A percentile compares a stretch with the other conserved stretches of the same genome.
phyloP scores from a whole-genome alignment of 2,329 filamentous ascomycete species.

The Capronia coronata region DNA sequence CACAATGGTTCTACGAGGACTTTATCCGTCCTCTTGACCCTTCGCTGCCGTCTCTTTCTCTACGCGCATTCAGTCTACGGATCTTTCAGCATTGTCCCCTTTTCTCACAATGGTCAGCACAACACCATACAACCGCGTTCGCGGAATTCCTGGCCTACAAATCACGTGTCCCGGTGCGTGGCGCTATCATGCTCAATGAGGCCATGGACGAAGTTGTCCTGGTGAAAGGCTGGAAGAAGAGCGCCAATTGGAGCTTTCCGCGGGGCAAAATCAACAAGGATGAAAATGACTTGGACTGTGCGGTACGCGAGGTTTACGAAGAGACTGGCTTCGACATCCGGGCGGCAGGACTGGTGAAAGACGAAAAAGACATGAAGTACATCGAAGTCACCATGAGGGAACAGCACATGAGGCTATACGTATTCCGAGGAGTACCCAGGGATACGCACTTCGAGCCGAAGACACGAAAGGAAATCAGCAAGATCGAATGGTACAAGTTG shows the following conservation, averaged over 20 bases:
- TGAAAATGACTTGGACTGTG: conserved; percentile 88
- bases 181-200: conserved; percentile 85
- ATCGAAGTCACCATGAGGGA: conserved; percentile 87
- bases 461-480: conserved; percentile 95
- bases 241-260: conserved; percentile 92
- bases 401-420: conserved; percentile 86
- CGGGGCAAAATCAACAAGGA: conserved; percentile 97
- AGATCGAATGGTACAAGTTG: conserved; percentile 89
- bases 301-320: conserved; percentile 88
- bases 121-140: conserved; percentile 75
- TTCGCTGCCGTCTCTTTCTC: conserved; percentile 72
- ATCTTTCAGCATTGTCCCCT: conserved; percentile 94
- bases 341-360: conserved; percentile 66
- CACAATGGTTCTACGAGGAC: conserved; percentile 99
- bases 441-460: conserved; percentile 82
- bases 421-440: conserved; percentile 82
- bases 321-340: conserved; percentile 86
- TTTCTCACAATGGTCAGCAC: conserved; percentile 70
- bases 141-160: conserved; percentile 93
- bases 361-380: conserved; percentile 66
- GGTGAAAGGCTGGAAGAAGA: conserved; percentile 97
- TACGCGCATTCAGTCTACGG: conserved; percentile 77
- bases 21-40: conserved; percentile 90
- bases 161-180: conserved; percentile 84
- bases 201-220: conserved; percentile 91